Base-by-base conservation (phyloP, 768 basidiomycete species). In the Mycena maculata region DNA sequence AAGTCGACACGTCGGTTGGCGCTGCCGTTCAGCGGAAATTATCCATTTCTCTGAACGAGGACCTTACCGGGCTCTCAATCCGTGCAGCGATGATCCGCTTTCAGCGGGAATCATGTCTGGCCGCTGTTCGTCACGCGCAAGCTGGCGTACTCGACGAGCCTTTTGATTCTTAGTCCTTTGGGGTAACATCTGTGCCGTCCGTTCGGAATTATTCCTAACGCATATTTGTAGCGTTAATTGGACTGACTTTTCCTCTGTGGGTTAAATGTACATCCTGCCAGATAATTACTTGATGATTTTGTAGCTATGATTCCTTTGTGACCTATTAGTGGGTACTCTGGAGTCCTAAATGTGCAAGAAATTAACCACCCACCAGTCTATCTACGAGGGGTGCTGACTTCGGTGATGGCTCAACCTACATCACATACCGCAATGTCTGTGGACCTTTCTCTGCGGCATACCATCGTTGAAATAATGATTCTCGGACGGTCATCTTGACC, bases 181-280 rank as follows among this genome's bases (percentile, higher is more conserved):
- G 77, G 82, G 84, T 84, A 9, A 58, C 12, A 11, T 42, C 12
- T 50, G 9, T 12, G 18, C 13, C 23, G 45, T 7, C 16, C 9
- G 30, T n/a, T 45, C 15, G 57, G 27, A 28, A 18, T n/a, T 16
- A 66, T 38, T 16, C 9, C 15, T 16, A 12, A 45, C 52, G 42
- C 36, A 41, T 36, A 8, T 25, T 44, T 38, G 71, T 70, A 92
- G 92, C 87, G 3, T 79, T 93, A 42, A 93, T 93, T 66, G 92
- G 92, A 9, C 83, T 93, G 13, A 91, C 91, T 2, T 92, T 90
- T 71, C 90, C 92, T 28, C 75, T 93, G 80, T 89, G 87, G n/a
- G 49, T 50, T 52, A 70, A 85, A 87, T 36, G 74, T 81, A 79
- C 57, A 85, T 86, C 70, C 57, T 73, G 20, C 68, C 72, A 7